phyloP scores from a whole-genome alignment of 1,284 basidiomycete species.

The Apiotrichum siamense region DNA sequence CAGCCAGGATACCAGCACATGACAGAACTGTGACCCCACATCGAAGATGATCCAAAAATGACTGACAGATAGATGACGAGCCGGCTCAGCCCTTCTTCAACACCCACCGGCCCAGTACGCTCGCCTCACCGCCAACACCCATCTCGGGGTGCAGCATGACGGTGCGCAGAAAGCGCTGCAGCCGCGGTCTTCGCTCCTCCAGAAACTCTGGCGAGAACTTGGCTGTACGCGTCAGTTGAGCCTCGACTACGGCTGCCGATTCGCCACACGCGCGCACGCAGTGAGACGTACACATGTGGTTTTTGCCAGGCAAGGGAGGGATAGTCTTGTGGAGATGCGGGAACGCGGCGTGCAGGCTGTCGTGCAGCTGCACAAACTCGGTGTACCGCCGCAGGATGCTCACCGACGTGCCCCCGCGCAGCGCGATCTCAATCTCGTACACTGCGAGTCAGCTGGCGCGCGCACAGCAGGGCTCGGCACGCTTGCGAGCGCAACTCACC shows the following conservation, averaged over 20 bases:
- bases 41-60: too few species aligned
- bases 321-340: constrained; percentile 32
- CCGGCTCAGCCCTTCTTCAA: constrained; percentile 1
- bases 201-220: constrained; percentile 40
- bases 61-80: too few species aligned
- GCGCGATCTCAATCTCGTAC: constrained; percentile 39
- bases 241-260: background rate
- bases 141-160: constrained; percentile 44
- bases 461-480: too few species aligned
- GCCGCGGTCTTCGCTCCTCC: constrained; percentile 31
- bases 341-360: constrained; percentile 22
- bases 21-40: too few species aligned
- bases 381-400: constrained; percentile 37
- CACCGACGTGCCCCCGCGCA: constrained; percentile 29
- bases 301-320: constrained; percentile 37
- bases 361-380: constrained; percentile 36
- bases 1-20: too few species aligned
- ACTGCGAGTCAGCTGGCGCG: too few species aligned
- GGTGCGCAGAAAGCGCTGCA: constrained; percentile 38
- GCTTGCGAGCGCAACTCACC: too few species aligned
- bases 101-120: constrained; percentile 34
- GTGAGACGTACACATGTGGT: constrained; percentile 34
- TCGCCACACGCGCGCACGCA: background rate
- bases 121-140: constrained; percentile 31
- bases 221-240: constrained; percentile 18